phyloP scores from a whole-genome alignment of 1,139 yeast species.

The Candida tropicalis region DNA sequence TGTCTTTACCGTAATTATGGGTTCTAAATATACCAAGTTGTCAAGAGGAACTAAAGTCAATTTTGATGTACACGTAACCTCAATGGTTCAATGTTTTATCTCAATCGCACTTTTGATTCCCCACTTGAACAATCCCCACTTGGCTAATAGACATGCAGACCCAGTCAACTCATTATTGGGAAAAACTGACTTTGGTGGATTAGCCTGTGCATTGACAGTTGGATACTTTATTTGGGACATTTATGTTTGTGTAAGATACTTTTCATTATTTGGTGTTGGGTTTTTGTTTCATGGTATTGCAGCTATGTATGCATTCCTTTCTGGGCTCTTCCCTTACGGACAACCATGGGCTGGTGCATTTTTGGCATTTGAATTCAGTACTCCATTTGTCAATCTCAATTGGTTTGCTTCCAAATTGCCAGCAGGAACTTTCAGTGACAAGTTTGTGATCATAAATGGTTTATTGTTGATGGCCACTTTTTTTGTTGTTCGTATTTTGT shows the following conservation, averaged over 20 bases:
- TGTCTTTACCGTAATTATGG: slow-evolving; percentile 34
- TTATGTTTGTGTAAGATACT: slow-evolving; percentile 61
- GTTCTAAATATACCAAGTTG: slow-evolving; percentile 51
- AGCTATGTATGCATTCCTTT: slow-evolving; percentile 72
- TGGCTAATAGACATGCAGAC: slow-evolving; percentile 47
- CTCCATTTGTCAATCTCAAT: slow-evolving; percentile 89
- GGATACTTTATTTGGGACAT: slow-evolving; percentile 97
- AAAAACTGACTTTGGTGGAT: slow-evolving; percentile 71
- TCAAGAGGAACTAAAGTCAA: slow-evolving; percentile 56
- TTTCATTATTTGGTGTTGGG: slow-evolving; percentile 73
- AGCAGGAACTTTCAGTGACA: slow-evolving; percentile 52
- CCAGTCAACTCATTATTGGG: slow-evolving; percentile 55
- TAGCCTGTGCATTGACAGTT: slow-evolving; percentile 68
- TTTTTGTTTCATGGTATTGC: slow-evolving; percentile 86
- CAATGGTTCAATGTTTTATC: slow-evolving; percentile 76
- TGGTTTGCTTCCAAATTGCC: slow-evolving; percentile 88
- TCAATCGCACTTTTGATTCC: slow-evolving; percentile 61
- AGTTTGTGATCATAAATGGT: slow-evolving; percentile 67
- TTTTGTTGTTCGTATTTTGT: slow-evolving; percentile 75
- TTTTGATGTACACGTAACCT: slow-evolving; percentile 86
- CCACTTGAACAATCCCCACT: slow-evolving; percentile 53
- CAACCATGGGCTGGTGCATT: slow-evolving; percentile 84
- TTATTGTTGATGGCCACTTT: slow-evolving; percentile 66
- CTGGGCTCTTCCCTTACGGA: slow-evolving; percentile 51
- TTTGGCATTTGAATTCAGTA: slow-evolving; percentile 83